Evolutionary conservation across 2,329 filamentous ascomycete species (phyloP).

Genomic region (Colletotrichum karsti): DNA sequence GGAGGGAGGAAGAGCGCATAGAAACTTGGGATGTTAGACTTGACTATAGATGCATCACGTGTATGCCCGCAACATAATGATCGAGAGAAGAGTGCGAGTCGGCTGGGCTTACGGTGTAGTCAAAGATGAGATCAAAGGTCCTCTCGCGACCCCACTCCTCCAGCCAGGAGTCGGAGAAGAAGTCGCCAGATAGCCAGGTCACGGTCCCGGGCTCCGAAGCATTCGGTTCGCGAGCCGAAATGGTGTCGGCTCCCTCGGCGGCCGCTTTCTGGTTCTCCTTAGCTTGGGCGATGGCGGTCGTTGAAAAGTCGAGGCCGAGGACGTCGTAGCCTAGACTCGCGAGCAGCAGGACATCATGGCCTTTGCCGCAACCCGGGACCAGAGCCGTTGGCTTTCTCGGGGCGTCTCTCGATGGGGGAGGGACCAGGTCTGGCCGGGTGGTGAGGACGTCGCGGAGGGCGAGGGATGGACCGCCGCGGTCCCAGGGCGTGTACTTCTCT

Average conservation of each 20-base stretch:
- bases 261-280: slow-evolving; percentile 49
- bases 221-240: slow-evolving; percentile 46
- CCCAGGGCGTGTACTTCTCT: slow-evolving; percentile 60
- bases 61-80: too few relatives aligned
- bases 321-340: slow-evolving; percentile 80
- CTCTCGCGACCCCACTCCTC: slow-evolving; percentile 47
- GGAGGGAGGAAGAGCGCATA: slow-evolving; percentile 66
- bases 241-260: slow-evolving; percentile 50
- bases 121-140: slow-evolving; percentile 72
- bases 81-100: neutral
- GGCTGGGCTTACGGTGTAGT: slow-evolving; percentile 63
- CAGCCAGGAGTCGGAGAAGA: slow-evolving; percentile 70
- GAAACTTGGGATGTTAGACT: slow-evolving; percentile 54
- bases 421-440: slow-evolving; percentile 53
- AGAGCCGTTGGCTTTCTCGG: slow-evolving; percentile 55
- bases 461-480: slow-evolving; percentile 60
- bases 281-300: slow-evolving; percentile 54
- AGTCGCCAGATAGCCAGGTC: slow-evolving; percentile 70
- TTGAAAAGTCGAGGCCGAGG: slow-evolving; percentile 76
- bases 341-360: slow-evolving; percentile 82
- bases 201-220: slow-evolving; percentile 56
- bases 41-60: too few relatives aligned
- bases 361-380: slow-evolving; percentile 83
- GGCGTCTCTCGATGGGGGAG: neutral
- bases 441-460: slow-evolving; percentile 62